Evolutionary conservation across 805 yeast species (phyloP).

Genomic region (Kuraishia borneana): DNA sequence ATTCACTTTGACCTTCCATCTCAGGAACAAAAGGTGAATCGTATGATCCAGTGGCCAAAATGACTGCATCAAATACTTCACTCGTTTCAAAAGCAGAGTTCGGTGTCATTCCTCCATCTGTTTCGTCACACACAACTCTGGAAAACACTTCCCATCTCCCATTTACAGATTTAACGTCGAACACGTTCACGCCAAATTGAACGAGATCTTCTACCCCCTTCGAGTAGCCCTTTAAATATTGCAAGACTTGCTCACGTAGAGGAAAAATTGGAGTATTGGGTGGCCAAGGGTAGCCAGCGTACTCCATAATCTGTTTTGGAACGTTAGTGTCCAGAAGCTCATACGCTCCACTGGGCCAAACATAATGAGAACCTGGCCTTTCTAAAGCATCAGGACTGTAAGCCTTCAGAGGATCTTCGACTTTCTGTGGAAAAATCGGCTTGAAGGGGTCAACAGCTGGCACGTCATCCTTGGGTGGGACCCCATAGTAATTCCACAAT

Average conservation of each 20-base stretch:
- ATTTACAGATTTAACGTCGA: slow-evolving; percentile 18
- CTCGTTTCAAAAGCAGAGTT: slow-evolving; percentile 1
- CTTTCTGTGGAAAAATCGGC: neutral
- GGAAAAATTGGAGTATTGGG: slow-evolving; percentile 40
- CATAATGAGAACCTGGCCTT: slow-evolving; percentile 12
- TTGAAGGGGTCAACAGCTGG: slow-evolving; percentile 18
- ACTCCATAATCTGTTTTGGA: slow-evolving; percentile 57
- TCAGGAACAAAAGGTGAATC: slow-evolving; percentile 51
- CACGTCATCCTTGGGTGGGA: slow-evolving; percentile 9
- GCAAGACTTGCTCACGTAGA: slow-evolving; percentile 40
- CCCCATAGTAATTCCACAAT: slow-evolving; percentile 52
- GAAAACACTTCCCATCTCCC: slow-evolving; percentile 33
- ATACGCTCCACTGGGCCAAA: slow-evolving; percentile 50
- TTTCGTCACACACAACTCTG: slow-evolving; percentile 18
- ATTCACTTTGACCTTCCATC: slow-evolving; percentile 39
- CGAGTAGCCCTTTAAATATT: slow-evolving; percentile 45
- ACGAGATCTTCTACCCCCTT: slow-evolving; percentile 26
- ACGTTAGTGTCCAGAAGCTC: slow-evolving; percentile 61
- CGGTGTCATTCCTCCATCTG: slow-evolving; percentile 17
- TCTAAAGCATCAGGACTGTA: neutral
- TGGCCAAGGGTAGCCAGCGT: slow-evolving; percentile 38
- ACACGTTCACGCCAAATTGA: slow-evolving; percentile 34
- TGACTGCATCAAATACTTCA: slow-evolving; percentile 49
- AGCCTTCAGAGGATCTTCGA: neutral
- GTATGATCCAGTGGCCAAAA: slow-evolving; percentile 51